These are phyloP conservation scores for Trypanosoma lewisi DNA, from an alignment of 208 protist genomes.

Conservation along the genomic window DNA sequence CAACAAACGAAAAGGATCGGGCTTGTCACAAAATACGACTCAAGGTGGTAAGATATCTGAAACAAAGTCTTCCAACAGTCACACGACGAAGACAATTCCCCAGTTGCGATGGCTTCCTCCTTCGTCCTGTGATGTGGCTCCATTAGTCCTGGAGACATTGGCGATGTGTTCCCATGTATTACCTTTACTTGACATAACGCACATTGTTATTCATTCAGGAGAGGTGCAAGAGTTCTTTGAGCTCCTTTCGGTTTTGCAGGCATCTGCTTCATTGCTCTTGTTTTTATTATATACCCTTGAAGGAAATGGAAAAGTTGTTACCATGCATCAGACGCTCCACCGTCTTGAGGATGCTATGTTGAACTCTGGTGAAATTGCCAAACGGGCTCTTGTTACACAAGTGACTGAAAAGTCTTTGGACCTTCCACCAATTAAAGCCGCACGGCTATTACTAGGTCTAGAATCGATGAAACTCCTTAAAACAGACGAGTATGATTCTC, in stretches of 20 bases:
- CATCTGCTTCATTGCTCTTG: constrained; percentile 45
- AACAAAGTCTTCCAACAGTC: neutral
- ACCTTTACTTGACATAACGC: constrained; percentile 32
- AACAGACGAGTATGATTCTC: constrained; percentile 18
- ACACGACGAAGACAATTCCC: neutral
- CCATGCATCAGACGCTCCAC: constrained; percentile 31
- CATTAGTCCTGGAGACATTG: constrained; percentile 58
- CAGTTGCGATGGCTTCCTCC: constrained; percentile 68
- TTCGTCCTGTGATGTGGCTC: constrained; percentile 40
- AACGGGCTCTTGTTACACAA: constrained; percentile 26
- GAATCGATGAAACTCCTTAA: constrained; percentile 45
- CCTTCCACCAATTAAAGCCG: constrained; percentile 24
- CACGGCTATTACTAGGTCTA: constrained; percentile 42
- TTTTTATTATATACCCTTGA: constrained; percentile 15
- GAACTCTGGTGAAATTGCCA: constrained; percentile 24
- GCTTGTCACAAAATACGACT: neutral
- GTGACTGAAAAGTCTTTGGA: neutral
- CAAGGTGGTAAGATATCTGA: neutral
- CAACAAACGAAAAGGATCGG: too few relatives aligned
- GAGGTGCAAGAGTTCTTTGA: constrained; percentile 40
- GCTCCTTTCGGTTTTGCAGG: constrained; percentile 54
- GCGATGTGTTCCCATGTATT: constrained; percentile 50
- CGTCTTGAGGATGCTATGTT: constrained; percentile 41
- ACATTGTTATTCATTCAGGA: constrained; percentile 26
- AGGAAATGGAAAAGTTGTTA: neutral